These are phyloP conservation scores for Fraxinus latifolia DNA, from an alignment of 305 asterid species.

Conservation along the genomic window DNA sequence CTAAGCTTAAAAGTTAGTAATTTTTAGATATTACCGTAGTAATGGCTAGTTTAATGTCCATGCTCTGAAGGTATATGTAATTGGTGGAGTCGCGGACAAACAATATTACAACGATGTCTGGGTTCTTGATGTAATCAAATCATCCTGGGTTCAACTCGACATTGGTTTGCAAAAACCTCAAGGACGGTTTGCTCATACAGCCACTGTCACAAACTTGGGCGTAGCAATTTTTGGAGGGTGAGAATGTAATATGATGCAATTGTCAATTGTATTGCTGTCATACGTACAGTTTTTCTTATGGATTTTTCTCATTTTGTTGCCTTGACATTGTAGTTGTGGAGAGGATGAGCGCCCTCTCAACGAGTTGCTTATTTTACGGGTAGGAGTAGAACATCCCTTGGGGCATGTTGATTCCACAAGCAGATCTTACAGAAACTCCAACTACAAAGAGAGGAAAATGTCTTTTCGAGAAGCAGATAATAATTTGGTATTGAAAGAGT, in stretches of 20 bases:
- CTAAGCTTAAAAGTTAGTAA: not conserved
- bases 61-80: slow-evolving; percentile 56
- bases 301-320: not conserved
- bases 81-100: slow-evolving; percentile 91
- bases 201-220: slow-evolving; percentile 52
- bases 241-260: slow-evolving; percentile 4
- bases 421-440: slow-evolving; percentile 29
- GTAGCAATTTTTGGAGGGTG: slow-evolving; percentile 89
- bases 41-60: not conserved
- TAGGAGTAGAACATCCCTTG: slow-evolving; percentile 32
- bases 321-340: slow-evolving; percentile 64
- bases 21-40: not conserved
- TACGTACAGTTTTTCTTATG: not conserved
- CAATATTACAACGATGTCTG: slow-evolving; percentile 76
- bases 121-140: slow-evolving; percentile 58
- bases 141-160: slow-evolving; percentile 72
- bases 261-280: not conserved
- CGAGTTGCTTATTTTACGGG: slow-evolving; percentile 70
- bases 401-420: slow-evolving; percentile 25
- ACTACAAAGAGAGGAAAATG: slow-evolving; percentile 41
- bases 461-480: slow-evolving; percentile 34
- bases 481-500: slow-evolving; percentile 31
- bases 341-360: slow-evolving; percentile 89
- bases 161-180: slow-evolving; percentile 51
- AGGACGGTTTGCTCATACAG: slow-evolving; percentile 91